Base-by-base conservation (phyloP, 2,329 filamentous ascomycete species). In the Sporothrix dimorphospora region DNA sequence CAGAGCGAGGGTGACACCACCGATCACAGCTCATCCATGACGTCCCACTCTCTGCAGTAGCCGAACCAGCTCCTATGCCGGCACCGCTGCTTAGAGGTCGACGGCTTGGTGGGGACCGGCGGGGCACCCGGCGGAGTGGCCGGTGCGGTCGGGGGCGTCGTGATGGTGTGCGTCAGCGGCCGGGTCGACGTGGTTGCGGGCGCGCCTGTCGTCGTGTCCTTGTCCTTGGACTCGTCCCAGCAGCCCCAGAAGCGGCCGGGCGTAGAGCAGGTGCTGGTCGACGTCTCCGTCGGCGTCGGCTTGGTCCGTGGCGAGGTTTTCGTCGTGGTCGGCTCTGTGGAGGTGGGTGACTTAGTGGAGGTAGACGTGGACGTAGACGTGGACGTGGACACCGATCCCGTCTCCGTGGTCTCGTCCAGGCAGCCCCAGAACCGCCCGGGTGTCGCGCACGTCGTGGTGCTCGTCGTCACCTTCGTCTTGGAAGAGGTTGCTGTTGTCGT, bases 341-440 rank as follows among this genome's bases (percentile, higher is more conserved):
- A 63, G 19, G 70, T 21, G 2, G 45, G 77, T 4, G 79, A 77
- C 24, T 66, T 19, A 66, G 78, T 81, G 19, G 78, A 75, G 6
- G 77, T 78, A 7, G 77, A 69, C 14, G 77, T 77, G 4, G 77
- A 78, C 4, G 78, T 78, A 3, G 80, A 80, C 1, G 81, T 83
- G 1, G 81, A 82, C 8, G 79, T 76, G 4, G 79, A 78, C 21
- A 8, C 78, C 77, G 40, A 81, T 5, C 21, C 79, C 0, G 59
- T 45, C 59, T 65, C 59, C 9, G 82, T 81, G 68, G 82, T 79
- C 71, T 82, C 80, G 74, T 88, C 89, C 40, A 90, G 89, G 79
- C 89, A 91, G 3, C 89, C 89, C 72, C 72, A 73, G 76, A 91
- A 91, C 87, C 89, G 91, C 9, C 89, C 90, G 2, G 89, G 89